Evolutionary conservation across 2,329 filamentous ascomycete species (phyloP), one percentile per base, ranked within the genome.

Genomic region (Emmonsiellopsis sp.): DNA sequence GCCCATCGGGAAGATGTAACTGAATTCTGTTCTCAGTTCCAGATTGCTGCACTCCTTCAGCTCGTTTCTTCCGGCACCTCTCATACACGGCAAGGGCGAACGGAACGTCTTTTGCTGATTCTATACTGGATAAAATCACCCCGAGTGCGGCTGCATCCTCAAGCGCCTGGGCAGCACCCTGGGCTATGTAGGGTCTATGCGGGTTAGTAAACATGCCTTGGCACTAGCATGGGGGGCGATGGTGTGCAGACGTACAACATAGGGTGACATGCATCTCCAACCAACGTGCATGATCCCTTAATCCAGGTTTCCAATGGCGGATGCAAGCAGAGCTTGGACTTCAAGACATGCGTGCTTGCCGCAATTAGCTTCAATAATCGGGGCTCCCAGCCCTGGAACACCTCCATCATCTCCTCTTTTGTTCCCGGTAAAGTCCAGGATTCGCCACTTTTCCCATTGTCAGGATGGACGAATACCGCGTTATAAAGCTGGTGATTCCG

Each of bases 401-500:
- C 77, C 1, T 74, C 64, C 57, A 85, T 62, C 81, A 86, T 85
- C 10, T 76, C 76, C 47, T 73, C 68, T 62, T 84, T 85, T 42
- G 73, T 78, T 1, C 80, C 82, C 54, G 75, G 79, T 7, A 80
- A 85, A 2, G 82, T 85, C 65, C 85, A 86, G 1, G 80, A 83
- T 1, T 79, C 80, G 2, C 75, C 74, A 1, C 81, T 78, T 57
- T 83, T 82, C 62, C 84, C 79, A 32, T 68, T 72, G 55, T 84
- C 80, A 0, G 81, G 80, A 56, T 85, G 82, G 0, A 78, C 73
- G 1, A 82, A 83, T 10, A 79, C 82, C 41, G 86, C 68, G 67
- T 87, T 87, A 72, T 86, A 86, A 54, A 86, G 79, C 13, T 76
- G 75, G 61, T 85, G 82, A 58, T 76, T 76, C 52, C 79, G 76